Evolutionary conservation across 768 basidiomycete genomes (phyloP).

Genomic region (Pulveroboletus sp.): DNA sequence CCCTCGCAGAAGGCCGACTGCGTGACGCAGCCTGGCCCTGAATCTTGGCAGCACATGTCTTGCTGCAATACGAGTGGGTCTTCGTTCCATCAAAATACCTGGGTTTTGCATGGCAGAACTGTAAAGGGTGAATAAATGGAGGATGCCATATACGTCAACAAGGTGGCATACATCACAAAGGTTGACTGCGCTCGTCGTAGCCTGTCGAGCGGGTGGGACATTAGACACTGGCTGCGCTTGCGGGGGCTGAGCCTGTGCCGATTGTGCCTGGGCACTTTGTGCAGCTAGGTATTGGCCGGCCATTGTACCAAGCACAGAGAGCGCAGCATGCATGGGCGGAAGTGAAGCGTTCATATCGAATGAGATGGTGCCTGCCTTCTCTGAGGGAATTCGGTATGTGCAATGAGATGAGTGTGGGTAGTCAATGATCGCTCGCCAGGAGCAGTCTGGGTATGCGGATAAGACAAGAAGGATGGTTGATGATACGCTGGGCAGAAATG

Average conservation of each 20-base stretch:
- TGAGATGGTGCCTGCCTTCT: slow-evolving; percentile 9
- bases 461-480: slow-evolving; percentile 44
- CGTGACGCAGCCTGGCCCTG: slow-evolving; percentile 26
- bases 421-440: slow-evolving; percentile 27
- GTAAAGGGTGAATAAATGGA: slow-evolving; percentile 2
- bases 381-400: slow-evolving; percentile 6
- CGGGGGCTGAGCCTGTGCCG: slow-evolving; percentile 21
- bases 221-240: slow-evolving; percentile 20
- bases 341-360: slow-evolving; percentile 26
- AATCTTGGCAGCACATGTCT: slow-evolving; percentile 50
- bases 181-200: slow-evolving; percentile 27
- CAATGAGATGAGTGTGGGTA: slow-evolving; percentile 1
- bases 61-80: slow-evolving; percentile 55
- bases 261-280: slow-evolving; percentile 27
- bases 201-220: slow-evolving; percentile 10
- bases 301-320: slow-evolving; percentile 33
- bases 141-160: slow-evolving; percentile 1
- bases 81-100: slow-evolving; percentile 53
- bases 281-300: slow-evolving; percentile 34
- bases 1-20: slow-evolving; percentile 25
- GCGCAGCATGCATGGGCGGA: slow-evolving; percentile 34
- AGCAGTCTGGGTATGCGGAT: slow-evolving; percentile 25
- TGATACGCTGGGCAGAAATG: slow-evolving; percentile 3
- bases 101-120: slow-evolving; percentile 54
- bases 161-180: slow-evolving; percentile 47